These are phyloP conservation scores for Rhododendron molle DNA, from an alignment of 148 eudicot genomes.

Conservation along the genomic window DNA sequence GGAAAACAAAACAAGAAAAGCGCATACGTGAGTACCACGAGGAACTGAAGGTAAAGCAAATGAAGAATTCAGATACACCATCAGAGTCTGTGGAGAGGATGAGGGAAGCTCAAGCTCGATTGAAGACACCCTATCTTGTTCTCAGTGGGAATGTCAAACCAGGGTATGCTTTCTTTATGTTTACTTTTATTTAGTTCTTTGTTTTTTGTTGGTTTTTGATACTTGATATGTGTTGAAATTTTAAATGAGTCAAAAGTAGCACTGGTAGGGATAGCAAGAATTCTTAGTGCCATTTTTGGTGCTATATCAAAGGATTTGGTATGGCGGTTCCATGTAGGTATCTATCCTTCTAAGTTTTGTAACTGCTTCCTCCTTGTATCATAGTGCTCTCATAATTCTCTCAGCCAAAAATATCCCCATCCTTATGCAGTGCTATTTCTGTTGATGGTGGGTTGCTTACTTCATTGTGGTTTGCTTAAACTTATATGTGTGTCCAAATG, in stretches of 20 bases:
- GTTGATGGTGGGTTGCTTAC: neutral
- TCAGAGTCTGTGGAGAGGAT: slow-evolving; percentile 87
- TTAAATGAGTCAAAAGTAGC: neutral
- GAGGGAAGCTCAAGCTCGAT: slow-evolving; percentile 82
- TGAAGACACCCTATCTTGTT: slow-evolving; percentile 81
- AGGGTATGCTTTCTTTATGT: slow-evolving; percentile 50
- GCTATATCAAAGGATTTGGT: neutral
- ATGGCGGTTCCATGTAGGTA: neutral
- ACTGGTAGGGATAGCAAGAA: neutral
- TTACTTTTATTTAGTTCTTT: neutral
- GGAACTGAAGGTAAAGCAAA: slow-evolving; percentile 81
- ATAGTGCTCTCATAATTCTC: neutral
- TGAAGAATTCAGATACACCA: slow-evolving; percentile 87
- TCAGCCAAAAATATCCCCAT: neutral
- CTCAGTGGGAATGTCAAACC: slow-evolving; percentile 90
- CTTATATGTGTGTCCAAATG: neutral
- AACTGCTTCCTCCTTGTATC: neutral
- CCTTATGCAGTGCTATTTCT: neutral
- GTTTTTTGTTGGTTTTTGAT: neutral
- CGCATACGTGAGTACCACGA: slow-evolving; percentile 79
- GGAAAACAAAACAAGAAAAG: slow-evolving; percentile 90
- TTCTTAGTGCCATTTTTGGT: neutral
- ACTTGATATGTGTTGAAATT: neutral
- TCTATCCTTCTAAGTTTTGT: neutral
- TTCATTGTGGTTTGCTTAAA: neutral